Conservation (phyloP, 495 filamentous ascomycete species). For the Trichoderma asperelloides region DNA sequence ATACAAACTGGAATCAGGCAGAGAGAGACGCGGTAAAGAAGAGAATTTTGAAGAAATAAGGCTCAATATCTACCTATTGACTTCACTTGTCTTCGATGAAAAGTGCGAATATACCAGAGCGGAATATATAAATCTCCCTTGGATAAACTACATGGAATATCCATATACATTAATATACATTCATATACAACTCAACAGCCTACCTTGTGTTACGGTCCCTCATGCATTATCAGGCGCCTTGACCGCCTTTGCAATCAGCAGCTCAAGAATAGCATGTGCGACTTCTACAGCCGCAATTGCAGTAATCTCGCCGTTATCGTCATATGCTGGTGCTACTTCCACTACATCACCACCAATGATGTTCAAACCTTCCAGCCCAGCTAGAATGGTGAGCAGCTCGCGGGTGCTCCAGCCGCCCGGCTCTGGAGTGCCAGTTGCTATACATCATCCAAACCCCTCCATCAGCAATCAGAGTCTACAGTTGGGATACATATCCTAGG, state of each 20-base stretch:
- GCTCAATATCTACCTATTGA: too few relatives aligned
- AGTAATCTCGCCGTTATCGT: conserved; percentile 59
- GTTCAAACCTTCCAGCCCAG: conserved; percentile 55
- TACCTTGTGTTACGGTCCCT: too few relatives aligned
- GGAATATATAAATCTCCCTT: neutral
- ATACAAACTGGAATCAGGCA: too few relatives aligned
- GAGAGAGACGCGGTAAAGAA: too few relatives aligned
- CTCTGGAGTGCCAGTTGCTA: conserved; percentile 79
- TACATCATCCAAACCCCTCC: conserved; percentile 31
- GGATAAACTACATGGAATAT: too few relatives aligned
- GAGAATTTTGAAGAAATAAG: neutral
- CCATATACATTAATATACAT: neutral
- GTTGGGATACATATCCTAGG: neutral
- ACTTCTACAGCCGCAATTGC: conserved; percentile 55
- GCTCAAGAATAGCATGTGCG: conserved; percentile 23
- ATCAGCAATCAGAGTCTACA: neutral
- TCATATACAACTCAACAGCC: neutral
- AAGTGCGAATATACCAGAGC: too few relatives aligned
- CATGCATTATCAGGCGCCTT: neutral
- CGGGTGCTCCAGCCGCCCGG: conserved; percentile 82
- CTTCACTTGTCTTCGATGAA: too few relatives aligned
- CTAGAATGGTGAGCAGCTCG: conserved; percentile 45
- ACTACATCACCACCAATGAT: conserved; percentile 74
- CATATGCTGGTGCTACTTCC: conserved; percentile 64
- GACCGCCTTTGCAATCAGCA: conserved; percentile 31